phyloP scores from a whole-genome alignment of 768 basidiomycete species.

The Trametes meyenii region DNA sequence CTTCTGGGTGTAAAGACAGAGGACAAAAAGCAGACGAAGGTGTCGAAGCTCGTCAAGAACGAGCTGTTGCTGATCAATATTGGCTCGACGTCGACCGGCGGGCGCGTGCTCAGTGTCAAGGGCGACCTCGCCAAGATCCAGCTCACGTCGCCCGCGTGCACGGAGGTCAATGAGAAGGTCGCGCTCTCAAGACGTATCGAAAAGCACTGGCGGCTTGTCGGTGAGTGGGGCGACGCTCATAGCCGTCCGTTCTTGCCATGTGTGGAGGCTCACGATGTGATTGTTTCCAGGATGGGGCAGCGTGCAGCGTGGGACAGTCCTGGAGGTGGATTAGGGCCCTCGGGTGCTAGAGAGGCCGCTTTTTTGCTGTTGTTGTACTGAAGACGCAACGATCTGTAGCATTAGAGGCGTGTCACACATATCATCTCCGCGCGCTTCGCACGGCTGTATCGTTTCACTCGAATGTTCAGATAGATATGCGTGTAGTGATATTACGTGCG shows the following conservation, averaged over 20 bases:
- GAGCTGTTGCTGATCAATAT: conserved; percentile 97
- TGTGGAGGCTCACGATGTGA: background rate
- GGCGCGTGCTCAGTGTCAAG: conserved; percentile 91
- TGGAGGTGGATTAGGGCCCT: conserved; percentile 65
- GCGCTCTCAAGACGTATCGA: conserved; percentile 93
- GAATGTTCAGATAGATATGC: background rate
- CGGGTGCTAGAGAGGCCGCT: conserved; percentile 7
- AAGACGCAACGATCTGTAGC: conserved; percentile 28
- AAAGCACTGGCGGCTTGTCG: conserved; percentile 97
- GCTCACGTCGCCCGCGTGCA: conserved; percentile 92
- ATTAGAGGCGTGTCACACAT: conserved; percentile 29
- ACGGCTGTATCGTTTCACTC: conserved; percentile 12
- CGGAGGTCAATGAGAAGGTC: conserved; percentile 97
- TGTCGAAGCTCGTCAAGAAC: conserved; percentile 87
- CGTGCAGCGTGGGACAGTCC: conserved; percentile 80
- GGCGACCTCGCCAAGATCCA: conserved; percentile 95
- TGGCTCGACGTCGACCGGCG: conserved; percentile 95
- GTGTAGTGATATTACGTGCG: too few species aligned
- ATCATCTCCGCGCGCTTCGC: conserved; percentile 11
- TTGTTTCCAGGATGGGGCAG: conserved; percentile 62
- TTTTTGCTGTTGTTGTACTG: conserved; percentile 9
- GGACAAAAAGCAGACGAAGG: conserved; percentile 98
- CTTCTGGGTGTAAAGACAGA: conserved; percentile 98
- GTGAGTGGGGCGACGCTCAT: conserved; percentile 48
- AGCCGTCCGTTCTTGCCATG: background rate